Conservation (phyloP, 1,139 yeast genomes). For the Yamadazyma jaroonii region DNA sequence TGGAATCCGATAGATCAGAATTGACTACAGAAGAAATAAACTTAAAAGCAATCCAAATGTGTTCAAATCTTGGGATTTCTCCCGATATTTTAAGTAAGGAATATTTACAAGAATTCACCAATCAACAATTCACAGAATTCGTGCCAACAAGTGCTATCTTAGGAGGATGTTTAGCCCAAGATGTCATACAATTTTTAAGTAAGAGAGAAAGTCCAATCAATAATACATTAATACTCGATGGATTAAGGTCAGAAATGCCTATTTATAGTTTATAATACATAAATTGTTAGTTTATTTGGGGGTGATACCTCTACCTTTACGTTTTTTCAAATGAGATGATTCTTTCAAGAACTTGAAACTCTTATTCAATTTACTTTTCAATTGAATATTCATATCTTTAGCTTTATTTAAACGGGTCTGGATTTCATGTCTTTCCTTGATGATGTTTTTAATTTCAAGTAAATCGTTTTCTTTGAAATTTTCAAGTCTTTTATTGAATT, state of each 20-base stretch:
- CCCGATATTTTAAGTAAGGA: conserved; percentile 33
- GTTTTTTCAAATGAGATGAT: conserved; percentile 42
- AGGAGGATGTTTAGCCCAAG: conserved; percentile 92
- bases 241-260: conserved; percentile 70
- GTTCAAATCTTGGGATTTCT: conserved; percentile 36
- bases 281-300: conserved; percentile 28
- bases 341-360: conserved; percentile 37
- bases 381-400: conserved; percentile 20
- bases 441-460: conserved; percentile 22
- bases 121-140: conserved; percentile 65
- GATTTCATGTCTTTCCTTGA: conserved; percentile 20
- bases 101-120: conserved; percentile 37
- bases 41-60: conserved; percentile 20
- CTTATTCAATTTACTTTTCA: conserved; percentile 30
- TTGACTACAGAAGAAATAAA: conserved; percentile 33
- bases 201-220: conserved; percentile 79
- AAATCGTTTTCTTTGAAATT: conserved; percentile 28
- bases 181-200: conserved; percentile 78
- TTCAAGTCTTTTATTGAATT: conserved; percentile 21
- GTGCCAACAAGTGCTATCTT: conserved; percentile 84
- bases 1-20: conserved; percentile 36
- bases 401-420: conserved; percentile 24
- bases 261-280: conserved; percentile 47
- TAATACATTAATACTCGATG: conserved; percentile 77
- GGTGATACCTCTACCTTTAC: conserved; percentile 42